Conservation (phyloP, 352 stramenopile genomes). For the Phytophthora tentaculata region DNA sequence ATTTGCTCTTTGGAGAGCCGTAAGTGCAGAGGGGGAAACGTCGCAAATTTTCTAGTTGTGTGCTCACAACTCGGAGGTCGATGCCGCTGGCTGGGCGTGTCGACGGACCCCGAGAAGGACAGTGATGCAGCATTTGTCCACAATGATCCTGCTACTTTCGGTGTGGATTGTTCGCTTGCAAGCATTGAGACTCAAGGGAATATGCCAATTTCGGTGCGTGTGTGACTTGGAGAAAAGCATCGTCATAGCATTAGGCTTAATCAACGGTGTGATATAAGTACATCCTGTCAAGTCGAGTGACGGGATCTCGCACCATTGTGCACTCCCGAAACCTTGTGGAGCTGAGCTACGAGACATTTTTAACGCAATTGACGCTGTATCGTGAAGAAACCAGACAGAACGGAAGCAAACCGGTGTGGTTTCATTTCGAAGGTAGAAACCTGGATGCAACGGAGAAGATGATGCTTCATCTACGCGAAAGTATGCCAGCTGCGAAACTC, state of each 20-base stretch:
- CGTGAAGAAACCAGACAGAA: not conserved
- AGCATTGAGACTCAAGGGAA: conserved; percentile 37
- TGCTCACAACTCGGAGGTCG: conserved; percentile 52
- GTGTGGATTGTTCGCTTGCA: conserved; percentile 47
- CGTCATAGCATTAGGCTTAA: not conserved
- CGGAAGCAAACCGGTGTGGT: conserved; percentile 33
- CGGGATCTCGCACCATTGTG: conserved; percentile 68
- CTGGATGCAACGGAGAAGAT: conserved; percentile 54
- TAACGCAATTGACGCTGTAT: conserved; percentile 25
- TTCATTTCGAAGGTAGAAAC: conserved; percentile 77
- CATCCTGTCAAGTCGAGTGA: conserved; percentile 63
- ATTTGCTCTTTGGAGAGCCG: conserved; percentile 50
- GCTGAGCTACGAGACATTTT: conserved; percentile 48
- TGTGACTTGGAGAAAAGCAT: not conserved
- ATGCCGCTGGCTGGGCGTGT: conserved; percentile 66
- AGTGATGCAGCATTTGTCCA: conserved; percentile 58
- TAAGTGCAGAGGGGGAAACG: conserved; percentile 74
- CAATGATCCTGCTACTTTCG: conserved; percentile 40
- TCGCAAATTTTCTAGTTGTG: conserved; percentile 66
- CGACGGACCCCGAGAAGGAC: conserved; percentile 52
- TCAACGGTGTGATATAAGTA: conserved; percentile 38
- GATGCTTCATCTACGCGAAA: conserved; percentile 46
- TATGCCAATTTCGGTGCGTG: conserved; percentile 68
- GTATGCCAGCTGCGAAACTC: conserved; percentile 26
- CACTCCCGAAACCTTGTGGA: conserved; percentile 61